Percentiles rank a stretch among this genome's conserved stretches.
Conservation (phyloP, 495 filamentous ascomycete genomes). For the Podospora tetraspora region DNA sequence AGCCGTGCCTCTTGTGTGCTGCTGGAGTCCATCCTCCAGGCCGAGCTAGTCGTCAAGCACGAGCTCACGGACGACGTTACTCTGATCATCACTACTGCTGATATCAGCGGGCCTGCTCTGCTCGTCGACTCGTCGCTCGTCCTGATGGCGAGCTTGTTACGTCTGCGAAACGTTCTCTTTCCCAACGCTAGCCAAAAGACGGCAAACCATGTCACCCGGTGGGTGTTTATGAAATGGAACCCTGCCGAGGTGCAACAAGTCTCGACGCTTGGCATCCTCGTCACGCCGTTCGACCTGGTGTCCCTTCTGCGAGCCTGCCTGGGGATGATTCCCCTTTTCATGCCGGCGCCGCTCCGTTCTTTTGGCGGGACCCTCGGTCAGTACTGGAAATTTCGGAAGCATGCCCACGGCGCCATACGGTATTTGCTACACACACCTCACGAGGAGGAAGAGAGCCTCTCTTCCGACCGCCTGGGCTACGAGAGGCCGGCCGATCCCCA, state of each 20-base stretch:
- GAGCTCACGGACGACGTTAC: slow-evolving; percentile 58
- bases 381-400: slow-evolving; percentile 27
- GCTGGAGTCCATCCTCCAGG: slow-evolving; percentile 59
- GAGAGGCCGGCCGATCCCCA: slow-evolving; percentile 6
- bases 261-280: slow-evolving; percentile 37
- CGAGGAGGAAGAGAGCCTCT: neutral
- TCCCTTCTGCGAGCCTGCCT: slow-evolving; percentile 44
- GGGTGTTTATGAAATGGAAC: slow-evolving; percentile 75
- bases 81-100: slow-evolving; percentile 65
- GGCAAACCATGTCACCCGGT: slow-evolving; percentile 65
- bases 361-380: slow-evolving; percentile 38
- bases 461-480: neutral
- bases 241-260: slow-evolving; percentile 45
- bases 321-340: slow-evolving; percentile 26
- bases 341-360: slow-evolving; percentile 24
- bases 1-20: slow-evolving; percentile 79
- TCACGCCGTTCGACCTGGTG: slow-evolving; percentile 38
- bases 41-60: slow-evolving; percentile 57
- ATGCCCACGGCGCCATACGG: slow-evolving; percentile 25
- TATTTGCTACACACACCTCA: slow-evolving; percentile 40
- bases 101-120: slow-evolving; percentile 72
- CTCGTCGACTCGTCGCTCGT: slow-evolving; percentile 75
- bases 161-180: slow-evolving; percentile 54
- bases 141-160: slow-evolving; percentile 62
- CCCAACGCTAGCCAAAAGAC: slow-evolving; percentile 59